Percentiles rank a stretch among this genome's conserved stretches.
These are phyloP conservation scores for Torulaspora quercuum DNA, from an alignment of 805 yeast species.

Conservation along the genomic window DNA sequence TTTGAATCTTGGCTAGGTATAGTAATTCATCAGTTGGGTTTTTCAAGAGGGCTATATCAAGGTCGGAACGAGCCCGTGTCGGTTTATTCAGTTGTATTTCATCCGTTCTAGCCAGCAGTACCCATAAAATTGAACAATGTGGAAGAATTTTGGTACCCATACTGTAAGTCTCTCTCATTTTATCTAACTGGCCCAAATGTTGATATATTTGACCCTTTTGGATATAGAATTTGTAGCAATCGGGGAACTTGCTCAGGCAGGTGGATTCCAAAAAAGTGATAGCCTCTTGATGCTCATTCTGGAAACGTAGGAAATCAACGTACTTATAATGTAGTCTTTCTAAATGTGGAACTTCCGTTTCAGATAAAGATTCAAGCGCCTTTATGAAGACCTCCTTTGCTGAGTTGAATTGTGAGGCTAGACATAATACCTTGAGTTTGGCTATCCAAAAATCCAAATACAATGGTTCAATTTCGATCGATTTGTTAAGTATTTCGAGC, in stretches of 20 bases:
- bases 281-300: constrained; percentile 39
- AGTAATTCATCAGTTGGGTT: constrained; percentile 50
- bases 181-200: constrained; percentile 31
- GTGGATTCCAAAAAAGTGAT: constrained; percentile 38
- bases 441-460: constrained; percentile 67
- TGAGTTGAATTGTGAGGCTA: constrained; percentile 36
- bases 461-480: constrained; percentile 43
- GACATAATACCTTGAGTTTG: constrained; percentile 59
- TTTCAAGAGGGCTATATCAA: constrained; percentile 61
- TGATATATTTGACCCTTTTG: constrained; percentile 58
- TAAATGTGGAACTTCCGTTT: constrained; percentile 18
- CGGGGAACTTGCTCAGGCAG: constrained; percentile 50
- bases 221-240: constrained; percentile 51
- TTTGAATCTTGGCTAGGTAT: constrained; percentile 53
- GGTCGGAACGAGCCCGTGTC: constrained; percentile 63
- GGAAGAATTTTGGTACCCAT: constrained; percentile 52
- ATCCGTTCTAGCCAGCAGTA: constrained; percentile 47
- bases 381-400: constrained; percentile 38
- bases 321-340: constrained; percentile 62
- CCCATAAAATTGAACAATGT: constrained; percentile 50
- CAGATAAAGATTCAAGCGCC: constrained; percentile 38
- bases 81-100: constrained; percentile 40
- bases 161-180: constrained; percentile 48
- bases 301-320: constrained; percentile 48
- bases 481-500: constrained; percentile 48